A percentile compares a stretch with the other conserved stretches of the same genome.
These are phyloP conservation scores for Xylaria sp. DNA, from an alignment of 2,329 filamentous ascomycete species.

Conservation along the genomic window DNA sequence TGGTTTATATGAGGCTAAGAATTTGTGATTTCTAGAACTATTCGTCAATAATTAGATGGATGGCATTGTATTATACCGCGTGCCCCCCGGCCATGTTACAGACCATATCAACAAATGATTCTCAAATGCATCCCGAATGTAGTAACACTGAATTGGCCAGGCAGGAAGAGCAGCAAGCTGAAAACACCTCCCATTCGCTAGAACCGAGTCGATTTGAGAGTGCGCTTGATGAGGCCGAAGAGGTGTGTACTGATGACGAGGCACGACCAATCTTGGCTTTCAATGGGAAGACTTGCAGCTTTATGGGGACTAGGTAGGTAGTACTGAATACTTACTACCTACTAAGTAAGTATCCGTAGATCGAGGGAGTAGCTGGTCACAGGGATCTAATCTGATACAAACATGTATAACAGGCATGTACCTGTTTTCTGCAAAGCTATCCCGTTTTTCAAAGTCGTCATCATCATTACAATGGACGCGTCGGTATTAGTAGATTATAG, in stretches of 20 bases:
- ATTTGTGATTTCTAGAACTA: constrained; percentile 1
- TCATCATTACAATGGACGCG: background rate
- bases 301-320: no score
- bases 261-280: background rate
- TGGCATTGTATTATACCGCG: background rate
- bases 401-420: constrained; percentile 1
- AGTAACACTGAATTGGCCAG: background rate
- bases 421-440: background rate
- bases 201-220: background rate
- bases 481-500: background rate
- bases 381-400: background rate
- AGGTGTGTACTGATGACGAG: constrained; percentile 26
- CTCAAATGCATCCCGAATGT: background rate
- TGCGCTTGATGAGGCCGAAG: constrained; percentile 4
- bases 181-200: background rate
- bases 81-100: background rate
- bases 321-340: no score
- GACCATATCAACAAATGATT: background rate
- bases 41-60: background rate
- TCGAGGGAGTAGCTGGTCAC: background rate
- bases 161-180: background rate
- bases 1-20: constrained; percentile 3
- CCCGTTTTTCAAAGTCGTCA: constrained; percentile 4
- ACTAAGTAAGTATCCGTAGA: no score
- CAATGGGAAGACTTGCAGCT: background rate